These are phyloP conservation scores for Orbilia oligospora DNA, from an alignment of 2,329 filamentous ascomycete species.

Conservation along the genomic window DNA sequence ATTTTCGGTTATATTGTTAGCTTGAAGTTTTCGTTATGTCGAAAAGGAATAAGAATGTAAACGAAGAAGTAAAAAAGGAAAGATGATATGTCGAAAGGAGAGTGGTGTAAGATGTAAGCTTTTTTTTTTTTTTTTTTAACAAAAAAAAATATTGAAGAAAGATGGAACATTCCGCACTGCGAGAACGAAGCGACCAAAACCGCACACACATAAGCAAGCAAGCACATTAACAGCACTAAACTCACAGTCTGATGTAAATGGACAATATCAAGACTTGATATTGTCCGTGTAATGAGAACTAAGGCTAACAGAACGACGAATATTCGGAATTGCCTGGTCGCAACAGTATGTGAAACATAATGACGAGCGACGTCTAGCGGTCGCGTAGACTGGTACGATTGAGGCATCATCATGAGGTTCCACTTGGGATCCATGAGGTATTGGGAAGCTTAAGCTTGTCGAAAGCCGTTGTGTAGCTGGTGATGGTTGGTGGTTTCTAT, in stretches of 20 bases:
- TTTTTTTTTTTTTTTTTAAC: too few relatives aligned
- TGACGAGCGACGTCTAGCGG: slow-evolving; percentile 40
- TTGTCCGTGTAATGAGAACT: slow-evolving; percentile 35
- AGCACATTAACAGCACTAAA: neutral
- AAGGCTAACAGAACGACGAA: slow-evolving; percentile 33
- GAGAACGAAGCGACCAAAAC: slow-evolving; percentile 37
- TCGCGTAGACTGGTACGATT: slow-evolving; percentile 17
- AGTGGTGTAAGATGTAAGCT: neutral
- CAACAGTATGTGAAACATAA: slow-evolving; percentile 36
- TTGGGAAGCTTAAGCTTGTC: slow-evolving; percentile 9
- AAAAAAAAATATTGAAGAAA: too few relatives aligned
- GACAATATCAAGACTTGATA: slow-evolving; percentile 40
- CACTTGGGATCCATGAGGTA: slow-evolving; percentile 35
- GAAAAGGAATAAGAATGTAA: too few relatives aligned
- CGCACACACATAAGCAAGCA: slow-evolving; percentile 12
- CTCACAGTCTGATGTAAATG: slow-evolving; percentile 40
- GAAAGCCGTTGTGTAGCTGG: neutral
- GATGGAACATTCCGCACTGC: slow-evolving; percentile 29
- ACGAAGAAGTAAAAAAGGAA: neutral
- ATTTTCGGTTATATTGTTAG: slow-evolving; percentile 22
- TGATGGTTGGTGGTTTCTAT: neutral
- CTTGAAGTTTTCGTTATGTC: neutral
- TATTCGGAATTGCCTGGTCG: slow-evolving; percentile 46
- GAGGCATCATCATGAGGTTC: slow-evolving; percentile 34
- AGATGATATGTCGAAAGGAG: neutral